These are phyloP conservation scores for Cyathus olla DNA, from an alignment of 1,284 basidiomycete species.

Conservation along the genomic window DNA sequence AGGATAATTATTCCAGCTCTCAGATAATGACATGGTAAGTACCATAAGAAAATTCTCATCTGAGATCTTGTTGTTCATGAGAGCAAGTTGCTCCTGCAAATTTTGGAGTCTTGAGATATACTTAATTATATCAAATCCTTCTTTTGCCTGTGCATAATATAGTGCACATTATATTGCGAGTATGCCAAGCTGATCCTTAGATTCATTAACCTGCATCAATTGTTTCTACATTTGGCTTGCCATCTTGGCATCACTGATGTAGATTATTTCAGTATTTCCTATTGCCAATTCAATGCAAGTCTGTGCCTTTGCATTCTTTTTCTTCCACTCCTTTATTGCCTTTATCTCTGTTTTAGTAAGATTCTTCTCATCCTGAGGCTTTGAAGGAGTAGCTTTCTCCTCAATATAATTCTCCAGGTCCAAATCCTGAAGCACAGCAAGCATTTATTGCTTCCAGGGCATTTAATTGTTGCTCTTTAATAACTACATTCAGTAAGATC, in stretches of 20 bases:
- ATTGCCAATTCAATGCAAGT: conserved; percentile 34
- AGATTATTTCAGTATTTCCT: conserved; percentile 33
- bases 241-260: conserved; percentile 31
- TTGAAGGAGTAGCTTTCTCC: conserved; percentile 9
- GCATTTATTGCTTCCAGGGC: conserved; percentile 19
- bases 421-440: conserved; percentile 17
- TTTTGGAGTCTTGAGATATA: conserved; percentile 26
- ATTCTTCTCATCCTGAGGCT: conserved; percentile 2
- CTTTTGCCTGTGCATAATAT: conserved; percentile 22
- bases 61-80: conserved; percentile 20
- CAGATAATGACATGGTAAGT: too few relatives aligned
- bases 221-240: conserved; percentile 36
- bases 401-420: conserved; percentile 24
- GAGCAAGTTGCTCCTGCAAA: conserved; percentile 26
- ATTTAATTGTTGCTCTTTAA: conserved; percentile 18
- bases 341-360: conserved; percentile 11
- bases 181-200: conserved; percentile 27
- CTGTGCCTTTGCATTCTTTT: conserved; percentile 29
- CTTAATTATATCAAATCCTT: conserved; percentile 28
- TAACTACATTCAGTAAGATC: too few relatives aligned
- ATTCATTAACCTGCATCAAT: conserved; percentile 34
- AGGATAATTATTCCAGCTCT: conserved; percentile 39
- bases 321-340: conserved; percentile 18
- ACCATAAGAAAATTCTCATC: conserved; percentile 39
- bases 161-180: conserved; percentile 25